Evolutionary conservation across 257 asterid species (phyloP), one percentile per base, ranked within the genome.

Genomic region (Ocimum tenuiflorum): DNA sequence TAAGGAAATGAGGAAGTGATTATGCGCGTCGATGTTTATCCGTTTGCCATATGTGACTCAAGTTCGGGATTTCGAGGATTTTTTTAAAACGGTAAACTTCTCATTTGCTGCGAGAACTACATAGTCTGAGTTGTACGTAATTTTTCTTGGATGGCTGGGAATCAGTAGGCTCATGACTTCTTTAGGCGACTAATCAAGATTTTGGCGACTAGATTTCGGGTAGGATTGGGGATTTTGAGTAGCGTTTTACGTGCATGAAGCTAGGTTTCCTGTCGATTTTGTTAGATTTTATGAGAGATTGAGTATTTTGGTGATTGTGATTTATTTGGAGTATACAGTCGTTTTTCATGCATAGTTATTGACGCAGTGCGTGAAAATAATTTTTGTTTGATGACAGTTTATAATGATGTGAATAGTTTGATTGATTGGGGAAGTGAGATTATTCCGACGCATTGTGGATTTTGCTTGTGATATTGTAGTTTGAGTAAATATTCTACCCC

Each of bases 381-480:
- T 36, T 24, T 22, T 66, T 8, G 60, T 14, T 39, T 69, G 38
- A 41, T 15, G 19, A 6, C 53, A 45, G n/a, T 19, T 17, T 70
- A 12, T 42, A 8, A 13, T 17, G 19, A 23, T 41, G 4, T 60
- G 55, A 41, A 48, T 17, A 18, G 11, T 27, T 69, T 47, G 58
- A 31, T 70, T 49, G 27, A 46, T 13, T 10, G 20, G 60, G 31
- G 17, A 45, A 58, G 11, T 49, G 53, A 22, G 3, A 47, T 67
- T 61, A 6, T 42, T 15, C 31, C 8, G 22, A 48, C 67, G 29
- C 24, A 41, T 24, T 50, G 61, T 59, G 38, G 55, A 47, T 57
- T 55, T 65, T 79, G 79, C 47, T 54, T 43, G 42, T 55, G 64
- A 46, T 60, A 13, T 73, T 74, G 66, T 60, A 65, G 71, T 50